A percentile compares a stretch with the other conserved stretches of the same genome.
These are phyloP conservation scores for Annona squamosa DNA, from an alignment of 164 flowering plant species.

Conservation along the genomic window DNA sequence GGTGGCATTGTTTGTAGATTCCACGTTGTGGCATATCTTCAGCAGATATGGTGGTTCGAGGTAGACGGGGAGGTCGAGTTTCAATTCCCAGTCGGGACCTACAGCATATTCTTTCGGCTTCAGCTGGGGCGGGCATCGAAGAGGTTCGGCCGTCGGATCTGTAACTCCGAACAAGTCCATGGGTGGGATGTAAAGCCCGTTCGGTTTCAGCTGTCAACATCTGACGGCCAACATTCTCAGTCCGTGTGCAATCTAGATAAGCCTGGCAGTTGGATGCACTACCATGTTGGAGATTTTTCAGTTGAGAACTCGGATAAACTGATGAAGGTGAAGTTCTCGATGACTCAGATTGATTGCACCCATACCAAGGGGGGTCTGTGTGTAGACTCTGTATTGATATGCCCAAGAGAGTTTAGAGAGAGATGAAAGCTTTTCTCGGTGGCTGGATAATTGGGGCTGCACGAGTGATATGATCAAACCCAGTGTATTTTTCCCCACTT, in stretches of 20 bases:
- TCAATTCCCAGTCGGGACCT: slow-evolving; percentile 64
- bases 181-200: slow-evolving; percentile 87
- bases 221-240: slow-evolving; percentile 51
- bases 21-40: slow-evolving; percentile 69
- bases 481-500: neutral
- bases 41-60: slow-evolving; percentile 89
- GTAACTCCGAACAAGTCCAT: slow-evolving; percentile 56
- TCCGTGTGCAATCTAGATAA: slow-evolving; percentile 45
- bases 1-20: slow-evolving; percentile 30
- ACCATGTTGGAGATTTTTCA: slow-evolving; percentile 70
- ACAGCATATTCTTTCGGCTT: slow-evolving; percentile 65
- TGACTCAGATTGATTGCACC: slow-evolving; percentile 90
- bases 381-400: slow-evolving; percentile 65
- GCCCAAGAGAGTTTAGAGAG: slow-evolving; percentile 34
- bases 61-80: slow-evolving; percentile 71
- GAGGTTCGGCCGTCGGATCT: slow-evolving; percentile 59
- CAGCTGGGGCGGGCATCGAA: slow-evolving; percentile 58
- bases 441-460: neutral
- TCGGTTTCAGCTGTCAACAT: slow-evolving; percentile 53
- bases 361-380: slow-evolving; percentile 88
- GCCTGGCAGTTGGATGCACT: slow-evolving; percentile 61
- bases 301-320: slow-evolving; percentile 29
- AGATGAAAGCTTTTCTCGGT: slow-evolving; percentile 10
- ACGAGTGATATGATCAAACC: neutral
- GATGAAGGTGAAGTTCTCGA: slow-evolving; percentile 60